Evolutionary conservation across 148 eudicot species (phyloP).

Genomic region (Chenopodium album): DNA sequence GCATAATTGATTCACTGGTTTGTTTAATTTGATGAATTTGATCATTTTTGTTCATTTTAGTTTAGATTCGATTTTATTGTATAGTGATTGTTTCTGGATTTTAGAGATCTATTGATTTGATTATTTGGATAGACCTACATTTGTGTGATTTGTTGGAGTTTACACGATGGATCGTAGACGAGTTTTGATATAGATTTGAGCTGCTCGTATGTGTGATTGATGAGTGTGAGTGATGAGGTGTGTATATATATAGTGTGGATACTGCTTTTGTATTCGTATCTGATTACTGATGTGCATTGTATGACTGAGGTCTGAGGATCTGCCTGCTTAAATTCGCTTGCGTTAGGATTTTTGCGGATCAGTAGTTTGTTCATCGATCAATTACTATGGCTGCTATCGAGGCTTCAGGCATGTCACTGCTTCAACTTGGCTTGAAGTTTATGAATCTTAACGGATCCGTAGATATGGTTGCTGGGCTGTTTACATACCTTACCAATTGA

Average conservation of each 20-base stretch:
- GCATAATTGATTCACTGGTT: background rate
- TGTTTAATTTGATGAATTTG: background rate
- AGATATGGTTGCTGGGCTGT: background rate
- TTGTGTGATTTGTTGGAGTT: background rate
- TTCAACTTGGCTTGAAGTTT: background rate
- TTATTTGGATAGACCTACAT: background rate
- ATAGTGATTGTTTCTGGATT: background rate
- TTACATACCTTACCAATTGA: background rate
- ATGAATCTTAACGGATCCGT: background rate
- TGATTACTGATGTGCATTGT: background rate
- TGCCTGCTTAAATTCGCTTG: background rate
- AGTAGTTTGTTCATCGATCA: slow-evolving; percentile 6
- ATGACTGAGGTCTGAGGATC: background rate
- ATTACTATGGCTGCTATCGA: background rate
- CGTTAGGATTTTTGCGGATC: background rate
- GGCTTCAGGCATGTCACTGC: background rate
- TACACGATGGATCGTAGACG: background rate
- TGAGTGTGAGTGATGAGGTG: no score
- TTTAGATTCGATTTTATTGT: background rate
- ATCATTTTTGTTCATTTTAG: no score
- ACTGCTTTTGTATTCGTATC: background rate
- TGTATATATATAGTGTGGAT: background rate
- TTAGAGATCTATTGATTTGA: background rate
- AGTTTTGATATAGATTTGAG: background rate
- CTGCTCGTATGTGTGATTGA: background rate